Percentiles rank a stretch among this genome's conserved stretches.
phyloP scores from a whole-genome alignment of 441 rosid genomes.

The Gossypium aridum region DNA sequence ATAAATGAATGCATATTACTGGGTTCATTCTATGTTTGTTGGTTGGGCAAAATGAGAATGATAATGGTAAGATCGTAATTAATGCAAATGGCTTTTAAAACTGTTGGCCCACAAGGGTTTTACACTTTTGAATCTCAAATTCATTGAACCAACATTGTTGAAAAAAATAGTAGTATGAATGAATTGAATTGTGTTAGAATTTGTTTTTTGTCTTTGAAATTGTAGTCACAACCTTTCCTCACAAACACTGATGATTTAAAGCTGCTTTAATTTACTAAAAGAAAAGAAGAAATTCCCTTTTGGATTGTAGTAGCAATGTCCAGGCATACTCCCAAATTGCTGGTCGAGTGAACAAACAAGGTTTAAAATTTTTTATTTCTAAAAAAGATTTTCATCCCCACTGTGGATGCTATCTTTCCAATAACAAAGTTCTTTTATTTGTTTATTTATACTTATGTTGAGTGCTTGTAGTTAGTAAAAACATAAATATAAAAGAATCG shows the following conservation, averaged over 20 bases:
- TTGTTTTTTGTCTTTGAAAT: neutral
- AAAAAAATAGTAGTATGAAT: neutral
- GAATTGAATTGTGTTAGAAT: neutral
- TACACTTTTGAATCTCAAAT: neutral
- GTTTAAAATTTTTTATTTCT: neutral
- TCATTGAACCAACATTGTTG: neutral
- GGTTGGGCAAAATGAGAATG: neutral
- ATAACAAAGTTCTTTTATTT: no score
- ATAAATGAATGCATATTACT: neutral
- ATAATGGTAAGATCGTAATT: neutral
- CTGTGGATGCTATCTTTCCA: no score
- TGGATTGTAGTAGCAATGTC: neutral
- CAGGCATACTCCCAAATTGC: neutral
- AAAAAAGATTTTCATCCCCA: no score
- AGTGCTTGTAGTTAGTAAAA: no score
- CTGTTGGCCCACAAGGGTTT: neutral
- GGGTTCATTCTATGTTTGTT: neutral
- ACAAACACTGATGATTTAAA: constrained; percentile 26
- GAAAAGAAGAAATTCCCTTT: neutral
- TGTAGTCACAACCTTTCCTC: constrained; percentile 14
- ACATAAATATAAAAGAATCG: no score
- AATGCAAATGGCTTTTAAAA: neutral
- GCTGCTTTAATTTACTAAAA: neutral
- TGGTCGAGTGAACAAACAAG: neutral
- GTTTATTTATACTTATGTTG: no score